Evolutionary conservation across 2,329 filamentous ascomycete species (phyloP).

Genomic region (Hypoxylon sp.): DNA sequence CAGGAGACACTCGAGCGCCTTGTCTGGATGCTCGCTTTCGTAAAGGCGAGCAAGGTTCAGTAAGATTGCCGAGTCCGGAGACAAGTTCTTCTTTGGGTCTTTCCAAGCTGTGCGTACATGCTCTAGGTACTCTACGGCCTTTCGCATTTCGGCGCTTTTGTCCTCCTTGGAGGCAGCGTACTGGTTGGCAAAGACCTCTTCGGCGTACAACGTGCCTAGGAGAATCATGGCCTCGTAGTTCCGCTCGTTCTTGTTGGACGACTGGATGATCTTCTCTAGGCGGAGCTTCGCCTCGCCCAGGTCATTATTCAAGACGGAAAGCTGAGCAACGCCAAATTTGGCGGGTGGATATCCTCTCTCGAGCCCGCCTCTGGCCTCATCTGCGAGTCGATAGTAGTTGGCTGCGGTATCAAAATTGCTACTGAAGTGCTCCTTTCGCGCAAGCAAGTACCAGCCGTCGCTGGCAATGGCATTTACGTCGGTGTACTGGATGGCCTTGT

Average conservation of each 20-base stretch:
- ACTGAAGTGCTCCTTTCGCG: slow-evolving; percentile 86
- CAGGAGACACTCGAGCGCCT: slow-evolving; percentile 87
- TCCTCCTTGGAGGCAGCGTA: slow-evolving; percentile 80
- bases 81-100: slow-evolving; percentile 83
- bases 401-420: slow-evolving; percentile 77
- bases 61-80: slow-evolving; percentile 84
- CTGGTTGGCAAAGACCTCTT: slow-evolving; percentile 88
- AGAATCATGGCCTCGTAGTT: slow-evolving; percentile 90
- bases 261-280: slow-evolving; percentile 92
- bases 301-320: slow-evolving; percentile 84
- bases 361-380: slow-evolving; percentile 89
- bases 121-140: slow-evolving; percentile 86
- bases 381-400: slow-evolving; percentile 88
- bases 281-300: slow-evolving; percentile 91
- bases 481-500: slow-evolving; percentile 93
- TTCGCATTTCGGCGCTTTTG: slow-evolving; percentile 83
- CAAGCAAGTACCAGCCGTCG: slow-evolving; percentile 96
- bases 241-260: slow-evolving; percentile 67
- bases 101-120: slow-evolving; percentile 88
- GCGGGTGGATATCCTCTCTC: slow-evolving; percentile 92
- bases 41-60: slow-evolving; percentile 93
- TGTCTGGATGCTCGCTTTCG: slow-evolving; percentile 84
- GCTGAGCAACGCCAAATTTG: slow-evolving; percentile 92
- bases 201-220: slow-evolving; percentile 89
- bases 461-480: slow-evolving; percentile 96